Base-by-base conservation (phyloP, 495 filamentous ascomycete genomes). In the Stereocaulon alpinum region DNA sequence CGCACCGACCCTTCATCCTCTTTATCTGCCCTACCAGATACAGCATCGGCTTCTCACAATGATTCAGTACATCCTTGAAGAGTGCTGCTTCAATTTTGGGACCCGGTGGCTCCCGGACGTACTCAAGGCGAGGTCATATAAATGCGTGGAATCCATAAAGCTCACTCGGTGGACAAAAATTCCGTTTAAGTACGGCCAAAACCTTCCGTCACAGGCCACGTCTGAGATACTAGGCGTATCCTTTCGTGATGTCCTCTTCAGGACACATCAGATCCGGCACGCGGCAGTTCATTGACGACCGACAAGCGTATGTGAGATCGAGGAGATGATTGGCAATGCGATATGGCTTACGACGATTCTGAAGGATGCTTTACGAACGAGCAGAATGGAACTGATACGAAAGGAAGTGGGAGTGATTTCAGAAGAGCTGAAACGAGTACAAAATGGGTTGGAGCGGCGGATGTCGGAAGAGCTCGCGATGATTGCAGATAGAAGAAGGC, bases 21-120 rank as follows among this genome's bases (percentile, higher is more conserved):
- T 42, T 51, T 40, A 44, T 58, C 44, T 74, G 27, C 72, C 73
- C n/a, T 75, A 76, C 56, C 64, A 69, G 58, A 63, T 69, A 32
- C 72, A 76, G 56, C 73, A 75, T 63, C 65, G 67, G 27, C 67
- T 75, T 40, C 62, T 72, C 30, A 70, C 67, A 15, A 70, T 67
- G 60, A 67, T 69, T 15, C 67, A 76, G 61, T 61, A 64, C 32
- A 64, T 74, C 22, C 55, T 75, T 9, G 72, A 76, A 64, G 73
- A 74, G 62, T 68, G 64, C 44, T 76, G 74, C 52, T 76, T 70
- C 55, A 70, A 71, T 20, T 73, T 74, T 60, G 68, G 64, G 37
- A 57, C 62, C 40, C 65, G 64, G 30, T 72, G 72, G 67, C 63
- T 74, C 20, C 70, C 69, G 40, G 44, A 65, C 2, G 55, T 66